These are phyloP conservation scores for Penstemon eatonii DNA, from an alignment of 257 asterid genomes.

Conservation along the genomic window DNA sequence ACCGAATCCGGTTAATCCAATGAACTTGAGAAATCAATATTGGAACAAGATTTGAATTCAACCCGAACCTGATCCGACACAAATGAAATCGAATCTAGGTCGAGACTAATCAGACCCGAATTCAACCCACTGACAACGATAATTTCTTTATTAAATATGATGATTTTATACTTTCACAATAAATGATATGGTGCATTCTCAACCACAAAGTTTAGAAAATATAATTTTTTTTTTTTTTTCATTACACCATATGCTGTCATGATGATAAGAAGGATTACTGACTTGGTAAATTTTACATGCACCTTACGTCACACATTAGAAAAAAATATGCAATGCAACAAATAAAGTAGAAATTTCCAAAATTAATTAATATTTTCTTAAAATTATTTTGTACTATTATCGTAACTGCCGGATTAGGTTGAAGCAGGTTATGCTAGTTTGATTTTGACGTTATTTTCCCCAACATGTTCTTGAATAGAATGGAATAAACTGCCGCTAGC, in stretches of 20 bases:
- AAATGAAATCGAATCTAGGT: too few relatives aligned
- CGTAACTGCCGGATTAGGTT: neutral
- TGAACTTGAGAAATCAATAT: too few relatives aligned
- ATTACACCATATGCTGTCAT: conserved; percentile 15
- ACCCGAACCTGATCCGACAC: too few relatives aligned
- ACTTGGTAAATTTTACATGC: conserved; percentile 26
- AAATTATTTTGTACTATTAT: too few relatives aligned
- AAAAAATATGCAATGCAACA: conserved; percentile 9
- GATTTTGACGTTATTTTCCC: conserved; percentile 8
- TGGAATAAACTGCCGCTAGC: conserved; percentile 19
- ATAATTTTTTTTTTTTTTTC: too few relatives aligned
- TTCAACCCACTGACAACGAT: neutral
- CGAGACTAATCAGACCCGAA: too few relatives aligned
- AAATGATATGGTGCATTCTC: too few relatives aligned
- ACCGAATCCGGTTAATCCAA: too few relatives aligned
- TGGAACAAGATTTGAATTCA: too few relatives aligned
- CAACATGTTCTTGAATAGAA: conserved; percentile 6
- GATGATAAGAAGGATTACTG: conserved; percentile 11
- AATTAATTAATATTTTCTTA: conserved; percentile 16
- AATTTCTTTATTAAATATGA: too few relatives aligned
- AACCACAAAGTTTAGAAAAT: neutral
- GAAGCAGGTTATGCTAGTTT: neutral
- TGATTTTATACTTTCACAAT: neutral
- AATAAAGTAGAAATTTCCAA: conserved; percentile 25
- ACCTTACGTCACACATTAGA: conserved; percentile 13